Evolutionary conservation across 176 grass and related monocot genomes (phyloP), one percentile per base, ranked within the genome.

Genomic region (Dactylis glomerata): DNA sequence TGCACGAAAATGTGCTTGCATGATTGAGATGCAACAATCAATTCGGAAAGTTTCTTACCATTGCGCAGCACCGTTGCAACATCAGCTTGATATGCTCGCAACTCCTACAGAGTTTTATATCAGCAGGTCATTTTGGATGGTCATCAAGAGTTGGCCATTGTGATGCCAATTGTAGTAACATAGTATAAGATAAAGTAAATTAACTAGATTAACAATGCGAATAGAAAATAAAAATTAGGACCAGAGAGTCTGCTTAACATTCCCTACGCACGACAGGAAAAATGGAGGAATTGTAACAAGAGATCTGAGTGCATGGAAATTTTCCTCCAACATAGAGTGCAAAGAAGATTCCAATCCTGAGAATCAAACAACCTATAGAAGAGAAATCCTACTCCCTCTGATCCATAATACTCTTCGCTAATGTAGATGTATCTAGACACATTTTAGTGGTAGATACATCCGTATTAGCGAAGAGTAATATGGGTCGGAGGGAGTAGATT

Each of bases 81-180:
- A 92, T 98, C 96, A 87, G 96, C 96, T 84, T 96, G 96, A 90
- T 98, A 98, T 75, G 93, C 96, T 61, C 93, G 86, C 75, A 98
- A 85, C 78, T 98, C 96, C 96, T 98, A 47, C 42, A 87, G 65
- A 62, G 13, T 86, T 88, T 59, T 36, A 80, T 58, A 50, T 49
- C 65, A 82, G 79, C 56, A 49, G 86, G 68, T 86, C 72, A 79
- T 61, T 33, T 75, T 62, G 36, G 4, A 79, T 75, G 32, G 65
- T 64, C 19, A 45, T 23, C 49, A 84, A 50, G 41, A 30, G 12
- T 37, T 62, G 14, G 10, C 0, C 28, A 50, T 79, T 83, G 15
- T 30, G 20, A 79, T 47, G 42, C 10, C 47, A 67, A 75, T 50
- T 77, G 32, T 40, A 84, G 46, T 80, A 10, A n/a, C 24, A 50